Base-by-base conservation (phyloP, 345 rosid genomes). In the Camelina sativa region DNA sequence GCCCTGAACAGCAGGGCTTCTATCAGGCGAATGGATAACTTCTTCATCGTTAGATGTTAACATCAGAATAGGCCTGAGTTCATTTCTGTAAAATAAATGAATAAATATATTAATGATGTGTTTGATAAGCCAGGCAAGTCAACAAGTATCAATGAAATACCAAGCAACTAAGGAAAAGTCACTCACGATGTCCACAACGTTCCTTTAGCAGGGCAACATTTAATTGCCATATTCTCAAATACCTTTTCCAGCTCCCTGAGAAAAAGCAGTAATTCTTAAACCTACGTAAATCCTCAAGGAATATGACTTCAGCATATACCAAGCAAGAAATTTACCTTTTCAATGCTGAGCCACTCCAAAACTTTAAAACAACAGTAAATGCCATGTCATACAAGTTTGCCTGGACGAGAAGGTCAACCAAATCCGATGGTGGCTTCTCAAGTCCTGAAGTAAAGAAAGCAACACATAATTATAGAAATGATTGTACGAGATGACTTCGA, bases 201-300 rank as follows among this genome's bases (percentile, higher is more conserved):
- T 43, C 85, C 90, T 71, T 78, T 86, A 68, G 65, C 77, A 37
- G 91, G 96, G 81, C 97, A 92, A 77, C 99, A 95, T 80, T 88
- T 92, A 56, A 88, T 73, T 69, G 97, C 83, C 85, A 95, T 84
- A 48, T 86, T 80, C 64, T 83, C 86, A 80, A 95, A 90, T 76
- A 90, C 79, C 67, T 83, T 87, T 78, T 95, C 99, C 82, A 95
- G 75, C 81, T 89, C 96, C 89, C 99, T 95, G 74, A 56, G 53
- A 52, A 73, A 66, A 61, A 74, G 53, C 52, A 40, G 60, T 53
- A 22, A 69, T 53, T 20, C 11, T 79, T 53, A 78, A 30, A 61
- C 55, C 47, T 47, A 52, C 25, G 54, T 48, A 43, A n/a, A n/a
- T 53, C 34, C 38, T 52, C 67, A 76, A 62, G 76, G 34, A 30